Conservation (phyloP, 805 yeast genomes). For the Lachancea cidri region DNA sequence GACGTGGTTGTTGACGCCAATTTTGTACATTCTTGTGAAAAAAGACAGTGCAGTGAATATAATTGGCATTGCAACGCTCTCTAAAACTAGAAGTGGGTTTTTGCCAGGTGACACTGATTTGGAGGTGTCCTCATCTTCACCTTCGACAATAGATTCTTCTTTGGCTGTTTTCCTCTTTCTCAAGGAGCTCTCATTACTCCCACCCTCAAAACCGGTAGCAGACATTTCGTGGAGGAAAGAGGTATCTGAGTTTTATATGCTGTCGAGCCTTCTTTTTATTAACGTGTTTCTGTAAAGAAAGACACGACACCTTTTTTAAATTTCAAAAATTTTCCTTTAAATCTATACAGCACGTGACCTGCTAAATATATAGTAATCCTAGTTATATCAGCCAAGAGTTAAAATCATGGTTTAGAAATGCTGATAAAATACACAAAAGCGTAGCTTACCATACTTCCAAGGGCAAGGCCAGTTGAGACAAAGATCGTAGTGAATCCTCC, state of each 20-base stretch:
- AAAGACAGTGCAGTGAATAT: slow-evolving; percentile 42
- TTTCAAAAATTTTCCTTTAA: background rate
- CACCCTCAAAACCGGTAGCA: slow-evolving; percentile 20
- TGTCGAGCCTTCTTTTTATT: background rate
- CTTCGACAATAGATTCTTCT: slow-evolving; percentile 5
- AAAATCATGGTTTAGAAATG: background rate
- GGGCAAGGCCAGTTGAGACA: slow-evolving; percentile 69
- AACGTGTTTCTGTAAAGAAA: background rate
- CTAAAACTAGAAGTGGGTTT: slow-evolving; percentile 18
- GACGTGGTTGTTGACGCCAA: slow-evolving; percentile 52
- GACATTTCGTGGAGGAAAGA: slow-evolving; percentile 8
- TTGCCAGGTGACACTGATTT: slow-evolving; percentile 10
- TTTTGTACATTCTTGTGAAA: slow-evolving; percentile 54
- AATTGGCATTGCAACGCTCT: slow-evolving; percentile 39
- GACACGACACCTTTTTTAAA: background rate
- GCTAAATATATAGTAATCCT: too few species aligned
- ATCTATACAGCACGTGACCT: too few species aligned
- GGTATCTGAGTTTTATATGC: background rate
- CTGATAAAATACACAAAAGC: slow-evolving; percentile 41
- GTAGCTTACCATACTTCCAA: slow-evolving; percentile 76
- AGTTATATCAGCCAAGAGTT: too few species aligned
- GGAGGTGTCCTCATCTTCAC: slow-evolving; percentile 19
- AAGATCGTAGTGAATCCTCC: slow-evolving; percentile 88
- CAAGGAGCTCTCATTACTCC: slow-evolving; percentile 11
- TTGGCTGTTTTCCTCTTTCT: slow-evolving; percentile 10